phyloP scores from a whole-genome alignment of 2,329 filamentous ascomycete species.

The Sporothrix dimorphospora region DNA sequence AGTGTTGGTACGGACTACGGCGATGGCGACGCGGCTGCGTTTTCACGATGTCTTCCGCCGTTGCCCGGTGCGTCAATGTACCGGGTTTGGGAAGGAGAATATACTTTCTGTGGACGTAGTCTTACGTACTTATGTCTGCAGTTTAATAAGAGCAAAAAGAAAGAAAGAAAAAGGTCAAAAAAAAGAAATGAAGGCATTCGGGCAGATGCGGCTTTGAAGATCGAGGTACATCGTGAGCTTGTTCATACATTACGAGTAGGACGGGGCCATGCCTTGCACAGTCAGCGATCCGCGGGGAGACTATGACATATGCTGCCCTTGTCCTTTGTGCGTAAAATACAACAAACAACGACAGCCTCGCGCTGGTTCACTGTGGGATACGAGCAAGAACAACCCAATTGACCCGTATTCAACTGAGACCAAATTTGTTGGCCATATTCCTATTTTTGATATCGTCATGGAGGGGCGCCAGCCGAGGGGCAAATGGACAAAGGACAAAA shows the following conservation, averaged over 20 bases:
- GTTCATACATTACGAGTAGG: not conserved
- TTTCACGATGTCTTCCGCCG: slow-evolving; percentile 7
- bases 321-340: not conserved
- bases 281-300: not conserved
- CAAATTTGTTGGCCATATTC: not conserved
- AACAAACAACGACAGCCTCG: not conserved
- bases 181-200: not conserved
- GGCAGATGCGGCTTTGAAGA: slow-evolving; percentile 1
- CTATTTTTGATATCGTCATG: not conserved
- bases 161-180: not conserved
- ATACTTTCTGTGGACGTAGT: not conserved
- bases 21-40: slow-evolving; percentile 8
- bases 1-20: slow-evolving; percentile 8
- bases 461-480: not conserved
- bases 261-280: not conserved
- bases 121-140: not conserved
- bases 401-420: not conserved
- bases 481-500: not conserved
- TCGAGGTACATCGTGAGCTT: not conserved
- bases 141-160: not conserved
- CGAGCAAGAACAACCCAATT: not conserved
- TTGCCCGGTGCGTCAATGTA: not conserved
- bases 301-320: slow-evolving; percentile 5
- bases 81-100: not conserved
- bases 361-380: not conserved